Conservation (phyloP, 2,329 filamentous ascomycete genomes). For the Rachicladosporium sp. region DNA sequence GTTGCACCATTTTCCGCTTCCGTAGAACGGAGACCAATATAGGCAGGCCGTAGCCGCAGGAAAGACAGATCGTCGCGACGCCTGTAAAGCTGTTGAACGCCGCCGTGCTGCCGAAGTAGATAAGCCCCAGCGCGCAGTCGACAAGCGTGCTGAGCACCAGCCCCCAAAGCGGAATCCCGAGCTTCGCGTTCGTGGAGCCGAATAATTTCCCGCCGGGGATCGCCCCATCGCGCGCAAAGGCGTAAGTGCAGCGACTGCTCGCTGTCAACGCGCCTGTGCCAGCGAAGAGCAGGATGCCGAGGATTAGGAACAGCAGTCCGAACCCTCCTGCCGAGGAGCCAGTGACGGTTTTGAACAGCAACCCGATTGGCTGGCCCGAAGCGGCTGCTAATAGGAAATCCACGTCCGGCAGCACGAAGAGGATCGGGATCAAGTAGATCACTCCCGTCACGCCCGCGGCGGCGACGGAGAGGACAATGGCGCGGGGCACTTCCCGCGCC, state of each 20-base stretch:
- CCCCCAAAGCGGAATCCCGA: slow-evolving; percentile 60
- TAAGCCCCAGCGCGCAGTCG: slow-evolving; percentile 59
- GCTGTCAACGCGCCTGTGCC: slow-evolving; percentile 65
- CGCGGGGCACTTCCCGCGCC: slow-evolving; percentile 56
- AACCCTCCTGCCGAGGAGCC: slow-evolving; percentile 57
- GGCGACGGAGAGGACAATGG: slow-evolving; percentile 57
- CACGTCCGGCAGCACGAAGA: slow-evolving; percentile 64
- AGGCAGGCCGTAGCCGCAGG: slow-evolving; percentile 62
- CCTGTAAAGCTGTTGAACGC: slow-evolving; percentile 73
- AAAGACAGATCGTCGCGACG: slow-evolving; percentile 67
- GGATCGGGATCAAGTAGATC: slow-evolving; percentile 58
- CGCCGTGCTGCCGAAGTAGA: slow-evolving; percentile 66
- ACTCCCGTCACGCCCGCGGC: slow-evolving; percentile 54
- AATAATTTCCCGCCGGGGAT: slow-evolving; percentile 35
- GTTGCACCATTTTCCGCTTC: slow-evolving; percentile 49
- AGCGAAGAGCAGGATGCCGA: slow-evolving; percentile 66
- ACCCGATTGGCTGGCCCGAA: slow-evolving; percentile 63
- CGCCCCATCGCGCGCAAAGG: slow-evolving; percentile 60
- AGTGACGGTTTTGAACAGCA: slow-evolving; percentile 64
- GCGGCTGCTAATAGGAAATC: slow-evolving; percentile 50
- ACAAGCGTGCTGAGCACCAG: slow-evolving; percentile 56
- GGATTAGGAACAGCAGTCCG: slow-evolving; percentile 60
- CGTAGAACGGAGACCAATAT: slow-evolving; percentile 60
- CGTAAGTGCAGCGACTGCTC: slow-evolving; percentile 58
- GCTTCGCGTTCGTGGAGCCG: slow-evolving; percentile 45